Base-by-base conservation (phyloP, 2,329 filamentous ascomycete genomes). In the Cladosporium oxysporum region DNA sequence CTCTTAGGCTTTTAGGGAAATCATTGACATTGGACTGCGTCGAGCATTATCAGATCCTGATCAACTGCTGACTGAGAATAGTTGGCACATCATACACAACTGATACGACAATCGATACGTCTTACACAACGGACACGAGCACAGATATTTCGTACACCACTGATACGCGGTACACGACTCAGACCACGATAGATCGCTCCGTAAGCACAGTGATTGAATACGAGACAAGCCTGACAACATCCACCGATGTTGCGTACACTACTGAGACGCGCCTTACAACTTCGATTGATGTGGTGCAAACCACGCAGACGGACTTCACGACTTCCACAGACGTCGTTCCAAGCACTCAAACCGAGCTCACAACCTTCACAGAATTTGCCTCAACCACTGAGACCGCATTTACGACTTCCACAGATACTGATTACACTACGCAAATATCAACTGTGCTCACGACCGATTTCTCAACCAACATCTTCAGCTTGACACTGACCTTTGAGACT, bases 11-110 rank as follows among this genome's bases (percentile, higher is more conserved):
- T 3, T n/a, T 2, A 10, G 18, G 14, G n/a, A 7, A 18, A 10
- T n/a, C 7, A n/a, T n/a, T 44, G 5, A n/a, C 18, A 47, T 47
- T 16, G 8, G 4, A n/a, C 41, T 47, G 7, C n/a, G 18, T 47
- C 5, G n/a, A 21, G 8, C 14, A 47, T 11, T 12, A 21, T 47
- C 7, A 21, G 7, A 21, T 10, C n/a, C 5, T 29, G 52, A n/a
- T 55, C 52, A 21, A 29, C 14, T 3, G 3, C 52, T 55, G 26
- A 55, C 18, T 29, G 28, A 10, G 12, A 21, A 11, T 21, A 55
- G 52, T 55, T 18, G 52, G n/a, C 52, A 63, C 61, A 14, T 63
- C 49, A 5, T 63, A 63, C 16, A 63, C 61, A 4, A 63, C 61
- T 2, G 18, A 63, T 14, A 63, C 62, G 21, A 64, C 21, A 14